Percentiles rank a stretch among this genome's conserved stretches.
Evolutionary conservation across 2,329 filamentous ascomycete species (phyloP).

Genomic region (Hypomyces rosellus): DNA sequence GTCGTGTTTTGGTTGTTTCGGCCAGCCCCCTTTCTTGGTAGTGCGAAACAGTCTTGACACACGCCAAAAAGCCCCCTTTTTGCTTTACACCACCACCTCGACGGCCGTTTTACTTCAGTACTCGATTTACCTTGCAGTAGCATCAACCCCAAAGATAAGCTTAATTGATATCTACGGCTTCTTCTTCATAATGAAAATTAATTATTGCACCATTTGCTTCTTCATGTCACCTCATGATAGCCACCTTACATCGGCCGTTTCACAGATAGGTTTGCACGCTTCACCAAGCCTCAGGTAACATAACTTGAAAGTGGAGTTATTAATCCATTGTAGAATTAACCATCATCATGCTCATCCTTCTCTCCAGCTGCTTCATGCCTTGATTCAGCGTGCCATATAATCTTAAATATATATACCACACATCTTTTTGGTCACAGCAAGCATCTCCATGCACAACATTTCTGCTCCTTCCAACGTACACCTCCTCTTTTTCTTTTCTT

Average conservation of each 20-base stretch:
- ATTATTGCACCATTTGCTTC: too few species aligned
- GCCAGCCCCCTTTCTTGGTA: not conserved
- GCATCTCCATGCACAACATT: constrained; percentile 1
- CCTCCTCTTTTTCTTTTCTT: not conserved
- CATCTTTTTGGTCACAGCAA: constrained; percentile 10
- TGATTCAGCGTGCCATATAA: constrained; percentile 10
- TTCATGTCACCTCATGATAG: too few species aligned
- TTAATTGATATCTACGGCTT: too few species aligned
- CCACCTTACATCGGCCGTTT: too few species aligned
- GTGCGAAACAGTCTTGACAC: constrained; percentile 16
- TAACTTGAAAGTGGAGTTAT: not conserved
- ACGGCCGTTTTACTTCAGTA: too few species aligned
- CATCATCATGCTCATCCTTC: not conserved
- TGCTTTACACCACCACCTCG: not conserved
- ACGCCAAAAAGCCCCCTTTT: constrained; percentile 1
- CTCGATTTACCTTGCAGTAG: too few species aligned
- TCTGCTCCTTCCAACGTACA: not conserved
- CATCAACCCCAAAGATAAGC: too few species aligned
- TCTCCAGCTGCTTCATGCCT: not conserved
- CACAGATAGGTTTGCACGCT: not conserved
- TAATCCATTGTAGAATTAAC: not conserved
- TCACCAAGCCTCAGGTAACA: not conserved
- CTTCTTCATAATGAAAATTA: too few species aligned
- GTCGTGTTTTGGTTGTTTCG: constrained; percentile 3
- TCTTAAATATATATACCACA: constrained; percentile 15